These are phyloP conservation scores for Brassica balearica DNA, from an alignment of 441 rosid species.

Conservation along the genomic window DNA sequence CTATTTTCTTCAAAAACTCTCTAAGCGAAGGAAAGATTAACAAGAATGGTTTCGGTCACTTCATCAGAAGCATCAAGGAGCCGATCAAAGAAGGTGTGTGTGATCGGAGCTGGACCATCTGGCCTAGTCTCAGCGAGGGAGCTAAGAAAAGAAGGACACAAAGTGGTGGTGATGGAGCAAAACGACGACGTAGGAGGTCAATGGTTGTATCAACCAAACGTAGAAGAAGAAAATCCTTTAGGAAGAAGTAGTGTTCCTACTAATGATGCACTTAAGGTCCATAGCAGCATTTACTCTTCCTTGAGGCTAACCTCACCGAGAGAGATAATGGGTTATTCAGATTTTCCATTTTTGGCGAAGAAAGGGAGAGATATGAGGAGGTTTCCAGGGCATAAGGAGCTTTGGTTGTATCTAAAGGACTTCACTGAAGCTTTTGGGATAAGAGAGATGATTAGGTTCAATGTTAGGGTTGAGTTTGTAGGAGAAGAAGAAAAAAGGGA, in stretches of 20 bases:
- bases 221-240: conserved; percentile 59
- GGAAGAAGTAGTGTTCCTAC: conserved; percentile 22
- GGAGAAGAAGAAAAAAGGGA: conserved; percentile 59
- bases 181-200: conserved; percentile 93
- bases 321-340: conserved; percentile 89
- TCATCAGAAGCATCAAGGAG: conserved; percentile 36
- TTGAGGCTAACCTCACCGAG: conserved; percentile 74
- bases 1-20: conserved; percentile 22
- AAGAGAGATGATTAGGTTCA: conserved; percentile 75
- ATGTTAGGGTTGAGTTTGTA: conserved; percentile 78
- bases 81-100: conserved; percentile 71
- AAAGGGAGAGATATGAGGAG: conserved; percentile 80
- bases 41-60: conserved; percentile 33
- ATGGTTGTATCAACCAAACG: conserved; percentile 75
- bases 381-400: conserved; percentile 85
- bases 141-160: conserved; percentile 82
- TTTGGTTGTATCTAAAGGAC: conserved; percentile 76
- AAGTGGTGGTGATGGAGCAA: conserved; percentile 78
- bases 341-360: conserved; percentile 80
- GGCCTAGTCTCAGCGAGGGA: conserved; percentile 91
- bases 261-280: conserved; percentile 55
- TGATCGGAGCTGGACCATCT: conserved; percentile 92
- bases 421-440: conserved; percentile 70
- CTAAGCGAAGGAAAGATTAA: not conserved
- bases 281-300: conserved; percentile 83